Evolutionary conservation across 345 rosid species (phyloP).

Genomic region (Eucalyptus coolabah): DNA sequence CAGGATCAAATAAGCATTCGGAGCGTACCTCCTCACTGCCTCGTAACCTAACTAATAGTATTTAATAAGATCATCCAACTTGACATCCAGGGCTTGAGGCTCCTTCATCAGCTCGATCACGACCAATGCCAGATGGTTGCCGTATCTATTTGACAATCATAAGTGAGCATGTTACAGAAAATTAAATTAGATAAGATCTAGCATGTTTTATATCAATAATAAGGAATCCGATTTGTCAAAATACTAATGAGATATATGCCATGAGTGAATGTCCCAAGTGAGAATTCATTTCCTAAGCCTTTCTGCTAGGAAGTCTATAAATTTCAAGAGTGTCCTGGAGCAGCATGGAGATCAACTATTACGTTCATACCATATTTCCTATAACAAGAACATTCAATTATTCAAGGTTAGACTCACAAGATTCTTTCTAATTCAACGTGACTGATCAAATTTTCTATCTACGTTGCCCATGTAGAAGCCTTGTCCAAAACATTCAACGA

Average conservation of each 20-base stretch:
- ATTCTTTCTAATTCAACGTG: background rate
- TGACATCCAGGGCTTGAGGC: constrained; percentile 8
- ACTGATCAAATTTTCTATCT: background rate
- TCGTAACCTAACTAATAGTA: constrained; percentile 17
- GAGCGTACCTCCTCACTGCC: constrained; percentile 18
- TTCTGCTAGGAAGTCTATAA: constrained; percentile 24
- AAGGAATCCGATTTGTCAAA: background rate
- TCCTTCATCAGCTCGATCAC: constrained; percentile 30
- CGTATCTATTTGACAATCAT: background rate
- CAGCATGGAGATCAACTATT: background rate
- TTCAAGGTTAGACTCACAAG: background rate
- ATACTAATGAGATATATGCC: background rate
- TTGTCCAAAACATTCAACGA: background rate
- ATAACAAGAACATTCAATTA: background rate
- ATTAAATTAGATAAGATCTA: background rate
- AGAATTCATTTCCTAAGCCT: background rate
- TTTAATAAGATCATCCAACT: constrained; percentile 2
- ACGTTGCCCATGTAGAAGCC: background rate
- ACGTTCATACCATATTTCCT: constrained; percentile 1
- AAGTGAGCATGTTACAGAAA: background rate
- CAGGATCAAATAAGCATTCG: constrained; percentile 15
- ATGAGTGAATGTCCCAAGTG: background rate
- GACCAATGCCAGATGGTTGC: background rate
- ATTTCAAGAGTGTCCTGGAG: constrained; percentile 4
- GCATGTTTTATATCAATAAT: background rate